Evolutionary conservation across 2,329 filamentous ascomycete genomes (phyloP).

Genomic region (Coniochaeta hoffmannii): DNA sequence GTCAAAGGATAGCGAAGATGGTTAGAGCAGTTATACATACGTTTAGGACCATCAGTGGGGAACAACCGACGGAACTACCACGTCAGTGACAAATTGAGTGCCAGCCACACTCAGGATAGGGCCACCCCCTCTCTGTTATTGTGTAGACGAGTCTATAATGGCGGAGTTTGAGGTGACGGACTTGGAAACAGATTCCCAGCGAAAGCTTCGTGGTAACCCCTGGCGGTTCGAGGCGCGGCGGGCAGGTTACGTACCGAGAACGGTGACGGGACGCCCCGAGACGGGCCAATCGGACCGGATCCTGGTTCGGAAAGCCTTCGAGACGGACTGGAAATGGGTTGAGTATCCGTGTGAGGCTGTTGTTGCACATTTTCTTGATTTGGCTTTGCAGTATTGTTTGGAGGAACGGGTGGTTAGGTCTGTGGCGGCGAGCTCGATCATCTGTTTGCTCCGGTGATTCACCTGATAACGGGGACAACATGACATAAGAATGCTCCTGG

Average conservation of each 20-base stretch:
- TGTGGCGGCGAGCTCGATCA: too few species aligned
- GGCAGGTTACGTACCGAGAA: neutral
- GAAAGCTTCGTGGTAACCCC: neutral
- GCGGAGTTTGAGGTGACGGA: too few species aligned
- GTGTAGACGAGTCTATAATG: too few species aligned
- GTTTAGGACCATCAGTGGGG: neutral
- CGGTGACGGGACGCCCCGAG: neutral
- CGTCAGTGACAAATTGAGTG: neutral
- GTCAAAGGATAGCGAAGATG: too few species aligned
- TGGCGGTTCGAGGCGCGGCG: neutral
- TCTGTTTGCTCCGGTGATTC: too few species aligned
- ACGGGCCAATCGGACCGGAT: neutral
- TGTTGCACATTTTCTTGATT: too few species aligned
- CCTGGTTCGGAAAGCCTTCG: neutral
- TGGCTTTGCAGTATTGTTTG: too few species aligned
- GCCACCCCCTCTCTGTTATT: neutral
- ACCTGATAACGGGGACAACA: too few species aligned
- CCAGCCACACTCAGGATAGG: neutral
- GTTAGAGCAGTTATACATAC: neutral
- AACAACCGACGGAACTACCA: neutral
- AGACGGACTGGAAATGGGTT: neutral
- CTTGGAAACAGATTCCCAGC: neutral
- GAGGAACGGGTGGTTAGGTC: too few species aligned
- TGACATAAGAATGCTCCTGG: too few species aligned
- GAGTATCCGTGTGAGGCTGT: too few species aligned